These are phyloP conservation scores for Exserohilum rostratum DNA, from an alignment of 2,329 filamentous ascomycete species.

Conservation along the genomic window DNA sequence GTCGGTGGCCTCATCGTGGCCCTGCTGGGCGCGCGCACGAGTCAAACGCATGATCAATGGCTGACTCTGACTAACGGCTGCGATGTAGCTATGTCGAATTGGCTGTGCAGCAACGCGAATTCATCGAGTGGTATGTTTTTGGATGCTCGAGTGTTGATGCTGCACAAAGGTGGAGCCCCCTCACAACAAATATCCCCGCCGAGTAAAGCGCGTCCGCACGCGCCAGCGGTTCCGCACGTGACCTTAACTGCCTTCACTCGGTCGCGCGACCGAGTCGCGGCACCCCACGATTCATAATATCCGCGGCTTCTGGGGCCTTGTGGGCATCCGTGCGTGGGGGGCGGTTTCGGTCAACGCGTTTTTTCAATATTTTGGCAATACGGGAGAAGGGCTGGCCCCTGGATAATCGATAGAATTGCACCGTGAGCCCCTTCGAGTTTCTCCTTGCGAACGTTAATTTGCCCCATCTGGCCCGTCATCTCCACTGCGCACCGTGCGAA, in stretches of 20 bases:
- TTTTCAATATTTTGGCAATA: neutral
- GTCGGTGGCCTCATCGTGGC: slow-evolving; percentile 46
- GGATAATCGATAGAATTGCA: neutral
- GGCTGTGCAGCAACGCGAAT: slow-evolving; percentile 18
- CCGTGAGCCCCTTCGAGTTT: neutral
- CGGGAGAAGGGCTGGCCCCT: slow-evolving; percentile 4
- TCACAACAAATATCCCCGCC: slow-evolving; percentile 27
- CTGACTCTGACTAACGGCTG: slow-evolving; percentile 1
- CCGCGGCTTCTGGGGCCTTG: neutral
- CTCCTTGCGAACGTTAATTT: neutral
- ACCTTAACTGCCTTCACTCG: slow-evolving; percentile 14
- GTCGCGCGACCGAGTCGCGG: slow-evolving; percentile 5
- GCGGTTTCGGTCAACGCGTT: neutral
- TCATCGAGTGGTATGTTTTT: slow-evolving; percentile 25
- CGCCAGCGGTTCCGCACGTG: slow-evolving; percentile 21
- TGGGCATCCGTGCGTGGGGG: slow-evolving; percentile 8
- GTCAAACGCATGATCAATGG: slow-evolving; percentile 50
- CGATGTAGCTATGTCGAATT: slow-evolving; percentile 5
- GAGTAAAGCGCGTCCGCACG: slow-evolving; percentile 17
- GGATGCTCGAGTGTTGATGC: slow-evolving; percentile 26
- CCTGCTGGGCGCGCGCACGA: slow-evolving; percentile 51
- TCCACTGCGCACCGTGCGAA: neutral
- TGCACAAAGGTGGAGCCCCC: slow-evolving; percentile 17
- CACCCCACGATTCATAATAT: slow-evolving; percentile 8
- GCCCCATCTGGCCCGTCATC: slow-evolving; percentile 3